Percentiles rank a stretch among this genome's conserved stretches.
Conservation (phyloP, 306 rosid genomes). For the Cucurbita argyrosperma region DNA sequence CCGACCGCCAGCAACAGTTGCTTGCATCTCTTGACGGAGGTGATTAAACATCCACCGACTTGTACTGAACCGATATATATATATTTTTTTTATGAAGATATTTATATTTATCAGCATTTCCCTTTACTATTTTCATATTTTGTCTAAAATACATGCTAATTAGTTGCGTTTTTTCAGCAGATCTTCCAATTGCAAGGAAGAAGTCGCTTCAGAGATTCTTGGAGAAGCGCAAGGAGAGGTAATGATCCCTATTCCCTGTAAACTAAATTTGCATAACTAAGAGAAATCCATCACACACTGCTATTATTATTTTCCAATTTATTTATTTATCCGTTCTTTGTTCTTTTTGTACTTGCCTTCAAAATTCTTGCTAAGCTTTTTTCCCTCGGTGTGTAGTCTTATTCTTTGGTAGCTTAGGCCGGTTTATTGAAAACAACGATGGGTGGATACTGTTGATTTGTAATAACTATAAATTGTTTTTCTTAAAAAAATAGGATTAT, state of each 20-base stretch:
- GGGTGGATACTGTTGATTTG: not conserved
- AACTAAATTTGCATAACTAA: not conserved
- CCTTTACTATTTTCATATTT: not conserved
- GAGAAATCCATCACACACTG: no score
- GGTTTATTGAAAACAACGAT: not conserved
- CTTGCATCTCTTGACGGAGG: not conserved
- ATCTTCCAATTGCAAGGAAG: constrained; percentile 28
- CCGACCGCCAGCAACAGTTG: not conserved
- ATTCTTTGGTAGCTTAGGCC: not conserved
- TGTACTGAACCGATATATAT: not conserved
- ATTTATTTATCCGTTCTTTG: not conserved
- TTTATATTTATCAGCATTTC: not conserved
- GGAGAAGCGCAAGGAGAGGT: constrained; percentile 50
- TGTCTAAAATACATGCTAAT: not conserved
- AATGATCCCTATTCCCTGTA: not conserved
- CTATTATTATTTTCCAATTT: not conserved
- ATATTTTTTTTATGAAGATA: not conserved
- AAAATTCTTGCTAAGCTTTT: not conserved
- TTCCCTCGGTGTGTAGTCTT: not conserved
- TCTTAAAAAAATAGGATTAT: not conserved
- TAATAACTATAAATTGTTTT: not conserved
- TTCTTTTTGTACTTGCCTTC: not conserved
- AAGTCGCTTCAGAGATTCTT: constrained; percentile 36
- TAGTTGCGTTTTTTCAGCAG: constrained; percentile 4
- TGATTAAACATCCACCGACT: not conserved